phyloP scores from a whole-genome alignment of 768 basidiomycete genomes.

The Phylloporus arenicola region DNA sequence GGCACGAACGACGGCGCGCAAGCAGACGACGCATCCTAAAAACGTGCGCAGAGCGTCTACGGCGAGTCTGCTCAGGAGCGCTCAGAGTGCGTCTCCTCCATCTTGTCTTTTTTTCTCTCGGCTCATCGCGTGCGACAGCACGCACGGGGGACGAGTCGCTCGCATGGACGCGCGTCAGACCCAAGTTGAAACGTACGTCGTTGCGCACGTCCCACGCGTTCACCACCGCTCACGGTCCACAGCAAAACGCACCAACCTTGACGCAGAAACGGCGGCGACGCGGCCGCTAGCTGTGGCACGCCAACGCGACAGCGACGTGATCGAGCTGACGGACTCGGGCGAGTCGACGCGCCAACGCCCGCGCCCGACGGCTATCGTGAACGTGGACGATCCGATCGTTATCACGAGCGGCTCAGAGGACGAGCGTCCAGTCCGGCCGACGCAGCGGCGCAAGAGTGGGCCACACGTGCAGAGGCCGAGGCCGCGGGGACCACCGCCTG shows the following conservation, averaged over 20 bases:
- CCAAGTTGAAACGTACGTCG: slow-evolving; percentile 14
- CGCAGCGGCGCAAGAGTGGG: slow-evolving; percentile 2
- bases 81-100: slow-evolving; percentile 15
- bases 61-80: slow-evolving; percentile 9
- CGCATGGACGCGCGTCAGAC: slow-evolving; percentile 14
- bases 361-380: neutral
- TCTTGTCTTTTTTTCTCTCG: neutral
- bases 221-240: neutral
- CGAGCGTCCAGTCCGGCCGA: neutral
- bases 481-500: slow-evolving; percentile 6
- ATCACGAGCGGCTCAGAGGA: slow-evolving; percentile 24
- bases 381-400: slow-evolving; percentile 18
- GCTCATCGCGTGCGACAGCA: neutral
- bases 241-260: slow-evolving; percentile 14
- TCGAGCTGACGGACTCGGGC: slow-evolving; percentile 25
- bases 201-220: neutral
- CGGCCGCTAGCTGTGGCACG: slow-evolving; percentile 13
- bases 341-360: slow-evolving; percentile 6
- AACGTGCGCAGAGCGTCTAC: slow-evolving; percentile 10
- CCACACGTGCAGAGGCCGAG: neutral
- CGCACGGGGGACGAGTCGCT: neutral
- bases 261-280: neutral
- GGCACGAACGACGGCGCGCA: slow-evolving; percentile 10
- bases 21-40: slow-evolving; percentile 5
- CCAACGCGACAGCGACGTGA: neutral